phyloP scores from a whole-genome alignment of 441 rosid genomes.

The Dalechampia spathulata region DNA sequence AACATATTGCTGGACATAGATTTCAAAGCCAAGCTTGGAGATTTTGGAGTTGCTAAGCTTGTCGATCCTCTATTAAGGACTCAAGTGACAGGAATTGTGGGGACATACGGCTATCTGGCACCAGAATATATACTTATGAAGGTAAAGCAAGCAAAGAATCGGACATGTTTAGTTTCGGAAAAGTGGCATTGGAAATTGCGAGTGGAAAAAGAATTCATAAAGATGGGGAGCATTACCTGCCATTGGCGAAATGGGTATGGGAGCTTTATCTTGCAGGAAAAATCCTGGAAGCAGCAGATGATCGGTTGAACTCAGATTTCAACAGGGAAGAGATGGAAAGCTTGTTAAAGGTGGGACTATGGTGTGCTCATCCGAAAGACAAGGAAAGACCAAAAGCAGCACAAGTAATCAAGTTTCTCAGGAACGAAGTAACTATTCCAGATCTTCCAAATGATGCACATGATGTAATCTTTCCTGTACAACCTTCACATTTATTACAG shows the following conservation, averaged over 20 bases:
- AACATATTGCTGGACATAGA: conserved; percentile 43
- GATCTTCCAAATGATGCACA: no score
- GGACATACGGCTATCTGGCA: conserved; percentile 42
- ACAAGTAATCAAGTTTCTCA: conserved; percentile 46
- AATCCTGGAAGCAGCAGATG: conserved; percentile 21
- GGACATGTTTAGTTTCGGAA: conserved; percentile 39
- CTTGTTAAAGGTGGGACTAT: conserved; percentile 36
- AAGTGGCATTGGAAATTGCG: conserved; percentile 33
- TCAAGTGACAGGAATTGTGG: conserved; percentile 31
- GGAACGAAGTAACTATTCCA: conserved; percentile 37
- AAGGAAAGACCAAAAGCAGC: conserved; percentile 26
- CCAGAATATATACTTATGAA: conserved; percentile 35
- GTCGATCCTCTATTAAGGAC: conserved; percentile 39
- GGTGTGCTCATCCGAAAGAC: conserved; percentile 43
- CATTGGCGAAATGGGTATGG: conserved; percentile 46
- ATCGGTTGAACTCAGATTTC: conserved; percentile 8
- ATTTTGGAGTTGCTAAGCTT: conserved; percentile 44
- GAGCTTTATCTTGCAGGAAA: conserved; percentile 28
- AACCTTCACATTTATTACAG: no score
- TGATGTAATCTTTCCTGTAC: no score
- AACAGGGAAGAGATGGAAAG: conserved; percentile 19
- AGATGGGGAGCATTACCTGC: neutral
- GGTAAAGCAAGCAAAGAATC: conserved; percentile 40
- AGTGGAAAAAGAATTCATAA: conserved; percentile 1
- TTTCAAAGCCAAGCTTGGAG: conserved; percentile 44